phyloP scores from a whole-genome alignment of 768 basidiomycete species.

The Tylopilus rubrobrunneus region DNA sequence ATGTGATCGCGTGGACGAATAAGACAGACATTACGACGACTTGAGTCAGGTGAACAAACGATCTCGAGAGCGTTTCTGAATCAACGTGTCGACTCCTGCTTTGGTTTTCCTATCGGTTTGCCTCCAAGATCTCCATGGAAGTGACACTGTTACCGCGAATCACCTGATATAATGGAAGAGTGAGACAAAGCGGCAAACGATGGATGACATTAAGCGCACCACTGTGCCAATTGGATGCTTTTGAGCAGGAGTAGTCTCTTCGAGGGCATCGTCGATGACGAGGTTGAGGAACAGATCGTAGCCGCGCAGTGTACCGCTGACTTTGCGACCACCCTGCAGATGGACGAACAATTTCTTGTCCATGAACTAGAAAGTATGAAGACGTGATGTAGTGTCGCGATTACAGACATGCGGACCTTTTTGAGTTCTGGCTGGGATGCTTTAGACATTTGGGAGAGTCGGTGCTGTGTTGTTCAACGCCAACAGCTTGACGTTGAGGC shows the following conservation, averaged over 20 bases:
- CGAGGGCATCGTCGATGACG: constrained; percentile 92
- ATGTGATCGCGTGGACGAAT: background rate
- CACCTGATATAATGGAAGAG: constrained; percentile 50
- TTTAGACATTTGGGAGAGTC: no score
- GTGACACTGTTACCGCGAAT: constrained; percentile 96
- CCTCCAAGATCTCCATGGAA: constrained; percentile 87
- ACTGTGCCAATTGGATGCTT: constrained; percentile 91
- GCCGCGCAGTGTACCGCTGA: constrained; percentile 91
- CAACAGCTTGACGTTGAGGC: no score
- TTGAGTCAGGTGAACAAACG: background rate
- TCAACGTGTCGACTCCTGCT: no score
- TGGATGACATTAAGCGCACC: constrained; percentile 46
- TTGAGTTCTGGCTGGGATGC: no score
- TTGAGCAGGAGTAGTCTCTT: constrained; percentile 87
- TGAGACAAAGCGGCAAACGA: background rate
- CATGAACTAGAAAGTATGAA: constrained; percentile 70
- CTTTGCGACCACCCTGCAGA: constrained; percentile 91
- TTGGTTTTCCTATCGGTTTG: constrained; percentile 36
- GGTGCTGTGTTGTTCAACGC: no score
- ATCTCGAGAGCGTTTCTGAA: no score
- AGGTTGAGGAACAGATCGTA: constrained; percentile 99
- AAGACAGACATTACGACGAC: background rate
- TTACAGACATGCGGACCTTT: no score
- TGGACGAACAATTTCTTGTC: constrained; percentile 96
- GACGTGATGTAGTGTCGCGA: no score